phyloP scores from a whole-genome alignment of 179 eudicot species.

The Spinacia oleracea region DNA sequence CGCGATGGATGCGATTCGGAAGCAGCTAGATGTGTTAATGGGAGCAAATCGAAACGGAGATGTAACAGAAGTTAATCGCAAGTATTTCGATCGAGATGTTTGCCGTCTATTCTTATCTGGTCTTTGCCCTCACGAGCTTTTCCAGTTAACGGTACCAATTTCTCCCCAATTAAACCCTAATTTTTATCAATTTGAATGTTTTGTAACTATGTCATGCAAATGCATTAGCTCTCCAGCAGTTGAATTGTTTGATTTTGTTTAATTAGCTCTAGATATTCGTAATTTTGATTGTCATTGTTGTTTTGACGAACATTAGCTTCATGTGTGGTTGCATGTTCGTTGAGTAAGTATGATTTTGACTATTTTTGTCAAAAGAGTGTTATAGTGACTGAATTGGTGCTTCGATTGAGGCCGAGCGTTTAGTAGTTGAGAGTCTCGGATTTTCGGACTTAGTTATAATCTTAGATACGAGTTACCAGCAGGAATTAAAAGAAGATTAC shows the following conservation, averaged over 20 bases:
- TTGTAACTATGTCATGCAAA: neutral
- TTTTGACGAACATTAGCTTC: neutral
- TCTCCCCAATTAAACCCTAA: conserved; percentile 18
- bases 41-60: conserved; percentile 98
- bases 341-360: neutral
- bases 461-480: no score
- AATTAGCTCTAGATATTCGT: neutral
- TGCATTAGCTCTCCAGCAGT: neutral
- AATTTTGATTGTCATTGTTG: neutral
- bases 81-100: conserved; percentile 96
- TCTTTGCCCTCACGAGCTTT: conserved; percentile 97
- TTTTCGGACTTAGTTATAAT: no score
- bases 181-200: neutral
- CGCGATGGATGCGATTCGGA: conserved; percentile 81
- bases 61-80: conserved; percentile 72
- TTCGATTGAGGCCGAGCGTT: no score
- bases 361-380: no score
- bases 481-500: no score
- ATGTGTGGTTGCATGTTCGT: neutral
- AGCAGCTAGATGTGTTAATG: conserved; percentile 95
- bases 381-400: neutral
- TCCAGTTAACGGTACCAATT: conserved; percentile 75
- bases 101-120: conserved; percentile 90
- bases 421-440: no score
- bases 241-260: neutral